Evolutionary conservation across 2,329 filamentous ascomycete species (phyloP).

Genomic region (Pseudogymnoascus pannorum): DNA sequence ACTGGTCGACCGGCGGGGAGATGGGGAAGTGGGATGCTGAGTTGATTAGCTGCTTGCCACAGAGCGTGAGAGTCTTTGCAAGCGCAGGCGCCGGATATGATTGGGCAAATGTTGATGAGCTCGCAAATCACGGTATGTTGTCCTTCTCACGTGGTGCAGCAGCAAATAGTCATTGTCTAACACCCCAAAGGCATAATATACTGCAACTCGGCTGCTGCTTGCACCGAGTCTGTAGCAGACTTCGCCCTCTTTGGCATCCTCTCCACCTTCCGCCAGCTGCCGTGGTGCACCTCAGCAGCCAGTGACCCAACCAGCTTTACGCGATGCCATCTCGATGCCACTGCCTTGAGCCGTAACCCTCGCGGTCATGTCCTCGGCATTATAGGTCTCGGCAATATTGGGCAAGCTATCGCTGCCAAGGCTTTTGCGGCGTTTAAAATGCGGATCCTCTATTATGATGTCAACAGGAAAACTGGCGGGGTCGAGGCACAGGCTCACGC

Average conservation of each 20-base stretch:
- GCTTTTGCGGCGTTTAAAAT: constrained; percentile 55
- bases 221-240: constrained; percentile 66
- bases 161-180: neutral
- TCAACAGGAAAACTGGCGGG: constrained; percentile 36
- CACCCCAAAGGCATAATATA: constrained; percentile 48
- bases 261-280: constrained; percentile 59
- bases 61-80: constrained; percentile 48
- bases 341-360: constrained; percentile 55
- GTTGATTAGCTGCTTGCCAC: constrained; percentile 46
- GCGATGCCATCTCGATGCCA: constrained; percentile 53
- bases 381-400: constrained; percentile 62
- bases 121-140: constrained; percentile 46
- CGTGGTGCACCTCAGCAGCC: constrained; percentile 40
- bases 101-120: constrained; percentile 51
- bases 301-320: constrained; percentile 35
- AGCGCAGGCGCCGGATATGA: constrained; percentile 57
- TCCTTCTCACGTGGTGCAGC: neutral
- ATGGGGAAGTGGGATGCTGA: constrained; percentile 58
- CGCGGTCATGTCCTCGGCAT: constrained; percentile 55
- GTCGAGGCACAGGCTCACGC: constrained; percentile 39
- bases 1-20: constrained; percentile 58
- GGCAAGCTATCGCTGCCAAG: constrained; percentile 54
- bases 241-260: constrained; percentile 63
- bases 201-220: constrained; percentile 63
- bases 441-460: constrained; percentile 57